Conservation (phyloP, 2,329 filamentous ascomycete species). For the Botryotinia convoluta region DNA sequence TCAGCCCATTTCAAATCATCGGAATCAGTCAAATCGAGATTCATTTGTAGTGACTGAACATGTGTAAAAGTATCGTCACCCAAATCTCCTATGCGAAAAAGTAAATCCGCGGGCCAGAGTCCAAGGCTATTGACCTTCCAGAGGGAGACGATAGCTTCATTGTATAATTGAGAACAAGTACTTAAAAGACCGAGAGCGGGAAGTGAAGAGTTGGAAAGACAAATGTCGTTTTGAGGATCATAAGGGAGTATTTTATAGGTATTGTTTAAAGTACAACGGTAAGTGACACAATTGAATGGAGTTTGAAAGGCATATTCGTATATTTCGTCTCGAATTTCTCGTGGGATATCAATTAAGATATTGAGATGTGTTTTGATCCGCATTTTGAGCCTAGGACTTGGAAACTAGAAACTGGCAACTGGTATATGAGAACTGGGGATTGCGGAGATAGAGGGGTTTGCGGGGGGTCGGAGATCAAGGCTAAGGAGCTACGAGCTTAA, state of each 20-base stretch:
- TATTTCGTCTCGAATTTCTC: slow-evolving; percentile 19
- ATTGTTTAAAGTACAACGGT: not conserved
- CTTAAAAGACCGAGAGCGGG: slow-evolving; percentile 2
- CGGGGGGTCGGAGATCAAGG: not conserved
- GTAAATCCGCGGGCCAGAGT: slow-evolving; percentile 18
- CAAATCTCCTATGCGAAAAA: not conserved
- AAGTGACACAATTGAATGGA: slow-evolving; percentile 3
- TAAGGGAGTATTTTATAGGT: slow-evolving; percentile 10
- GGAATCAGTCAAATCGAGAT: slow-evolving; percentile 10
- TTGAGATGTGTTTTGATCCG: not conserved
- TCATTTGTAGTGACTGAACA: slow-evolving; percentile 4
- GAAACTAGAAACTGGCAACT: not conserved
- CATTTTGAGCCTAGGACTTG: not conserved
- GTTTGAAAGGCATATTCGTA: slow-evolving; percentile 17
- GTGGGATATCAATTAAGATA: slow-evolving; percentile 4
- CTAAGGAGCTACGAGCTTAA: not conserved
- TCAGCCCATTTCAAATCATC: slow-evolving; percentile 16
- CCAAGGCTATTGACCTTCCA: slow-evolving; percentile 16
- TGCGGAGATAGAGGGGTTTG: not conserved
- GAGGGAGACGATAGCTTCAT: not conserved
- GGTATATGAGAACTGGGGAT: not conserved
- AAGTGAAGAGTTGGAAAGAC: not conserved
- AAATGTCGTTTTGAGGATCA: slow-evolving; percentile 17
- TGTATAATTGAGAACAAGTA: not conserved
- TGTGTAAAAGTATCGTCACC: not conserved